Percentiles rank a stretch among this genome's conserved stretches.
Evolutionary conservation across 257 asterid genomes (phyloP).

Genomic region (Leonotis leonurus): DNA sequence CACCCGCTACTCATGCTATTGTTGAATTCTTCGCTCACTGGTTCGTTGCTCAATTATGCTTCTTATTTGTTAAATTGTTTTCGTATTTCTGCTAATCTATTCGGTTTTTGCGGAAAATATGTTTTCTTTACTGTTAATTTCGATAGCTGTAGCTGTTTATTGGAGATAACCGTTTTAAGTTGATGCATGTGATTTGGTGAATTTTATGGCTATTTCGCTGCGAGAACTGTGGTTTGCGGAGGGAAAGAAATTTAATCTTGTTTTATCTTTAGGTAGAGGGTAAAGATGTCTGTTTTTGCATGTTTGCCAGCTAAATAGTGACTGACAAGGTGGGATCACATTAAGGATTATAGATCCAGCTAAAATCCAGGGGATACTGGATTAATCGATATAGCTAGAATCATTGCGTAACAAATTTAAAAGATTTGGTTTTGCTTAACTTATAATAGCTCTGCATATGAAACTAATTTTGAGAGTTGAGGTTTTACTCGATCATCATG

Average conservation of each 20-base stretch:
- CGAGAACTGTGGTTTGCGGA: neutral
- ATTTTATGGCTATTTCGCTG: neutral
- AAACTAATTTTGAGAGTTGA: neutral
- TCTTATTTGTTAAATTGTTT: neutral
- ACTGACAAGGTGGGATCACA: neutral
- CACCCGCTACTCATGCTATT: conserved; percentile 63
- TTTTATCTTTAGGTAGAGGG: neutral
- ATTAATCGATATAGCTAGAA: neutral
- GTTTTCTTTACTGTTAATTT: neutral
- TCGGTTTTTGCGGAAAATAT: neutral
- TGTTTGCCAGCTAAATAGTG: neutral
- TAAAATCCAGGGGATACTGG: neutral
- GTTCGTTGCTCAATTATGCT: conserved; percentile 27
- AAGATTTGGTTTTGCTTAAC: neutral
- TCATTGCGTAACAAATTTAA: neutral
- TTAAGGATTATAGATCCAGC: neutral
- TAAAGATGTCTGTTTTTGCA: neutral
- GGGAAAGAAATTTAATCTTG: conserved; percentile 1
- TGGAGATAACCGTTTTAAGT: neutral
- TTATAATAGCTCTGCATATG: neutral
- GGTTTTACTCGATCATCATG: neutral
- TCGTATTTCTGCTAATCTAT: neutral
- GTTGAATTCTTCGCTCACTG: conserved; percentile 90
- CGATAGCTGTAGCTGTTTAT: neutral
- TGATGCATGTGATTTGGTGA: conserved; percentile 8